phyloP scores from a whole-genome alignment of 2,329 filamentous ascomycete species.

The Lasiodiplodia gonubiensis region DNA sequence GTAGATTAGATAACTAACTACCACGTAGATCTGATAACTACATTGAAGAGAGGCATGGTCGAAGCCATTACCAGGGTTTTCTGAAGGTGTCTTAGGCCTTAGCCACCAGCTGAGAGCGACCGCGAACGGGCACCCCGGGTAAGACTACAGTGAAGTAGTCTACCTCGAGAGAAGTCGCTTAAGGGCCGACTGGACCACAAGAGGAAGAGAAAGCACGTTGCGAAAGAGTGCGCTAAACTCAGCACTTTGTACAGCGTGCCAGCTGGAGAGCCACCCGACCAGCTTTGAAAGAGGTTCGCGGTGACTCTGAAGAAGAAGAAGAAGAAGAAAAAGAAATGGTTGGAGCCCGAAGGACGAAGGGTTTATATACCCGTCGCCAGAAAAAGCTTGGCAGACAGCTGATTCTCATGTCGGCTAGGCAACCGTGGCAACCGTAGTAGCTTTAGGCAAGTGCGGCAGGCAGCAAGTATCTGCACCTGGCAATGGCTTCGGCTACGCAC shows the following conservation, averaged over 20 bases:
- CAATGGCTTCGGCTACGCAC: too few relatives aligned
- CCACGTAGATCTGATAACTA: too few relatives aligned
- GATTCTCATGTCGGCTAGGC: too few relatives aligned
- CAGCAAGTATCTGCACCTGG: too few relatives aligned
- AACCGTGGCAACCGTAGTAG: too few relatives aligned
- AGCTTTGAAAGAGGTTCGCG: background rate
- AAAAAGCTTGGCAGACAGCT: background rate
- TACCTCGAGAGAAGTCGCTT: background rate
- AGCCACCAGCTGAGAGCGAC: too few relatives aligned
- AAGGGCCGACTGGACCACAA: too few relatives aligned
- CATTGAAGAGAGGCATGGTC: too few relatives aligned
- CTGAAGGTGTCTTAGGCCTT: accelerated
- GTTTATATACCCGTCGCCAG: background rate
- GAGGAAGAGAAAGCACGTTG: background rate
- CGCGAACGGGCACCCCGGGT: background rate
- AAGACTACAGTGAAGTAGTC: background rate
- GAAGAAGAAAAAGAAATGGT: background rate
- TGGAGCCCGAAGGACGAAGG: too few relatives aligned
- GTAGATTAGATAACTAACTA: too few relatives aligned
- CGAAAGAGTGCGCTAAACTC: background rate
- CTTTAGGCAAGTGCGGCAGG: too few relatives aligned
- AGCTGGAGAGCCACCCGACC: background rate
- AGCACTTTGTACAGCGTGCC: background rate
- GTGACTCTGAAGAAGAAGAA: background rate
- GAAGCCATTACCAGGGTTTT: too few relatives aligned